A percentile compares a stretch with the other conserved stretches of the same genome.
Evolutionary conservation across 2,329 filamentous ascomycete species (phyloP).

Genomic region (Berkeleyomyces basicola): DNA sequence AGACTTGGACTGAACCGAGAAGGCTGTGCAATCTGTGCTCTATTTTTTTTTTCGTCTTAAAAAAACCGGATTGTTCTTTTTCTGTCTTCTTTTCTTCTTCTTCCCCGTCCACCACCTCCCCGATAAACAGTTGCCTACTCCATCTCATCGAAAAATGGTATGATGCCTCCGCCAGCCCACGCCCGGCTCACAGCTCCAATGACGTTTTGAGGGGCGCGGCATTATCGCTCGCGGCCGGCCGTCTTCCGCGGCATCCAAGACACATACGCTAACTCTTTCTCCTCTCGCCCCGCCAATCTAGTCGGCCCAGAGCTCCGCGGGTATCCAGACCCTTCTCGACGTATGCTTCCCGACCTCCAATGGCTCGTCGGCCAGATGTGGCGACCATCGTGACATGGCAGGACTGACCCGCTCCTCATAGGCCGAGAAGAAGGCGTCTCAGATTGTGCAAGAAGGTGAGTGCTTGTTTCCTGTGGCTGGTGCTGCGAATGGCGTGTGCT

Average conservation of each 20-base stretch:
- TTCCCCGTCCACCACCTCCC: too few relatives aligned
- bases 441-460: conserved; percentile 93
- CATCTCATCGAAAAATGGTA: neutral
- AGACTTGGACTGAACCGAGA: too few relatives aligned
- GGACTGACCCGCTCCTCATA: neutral
- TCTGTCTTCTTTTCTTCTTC: too few relatives aligned
- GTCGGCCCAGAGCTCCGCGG: conserved; percentile 96
- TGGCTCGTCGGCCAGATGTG: too few relatives aligned
- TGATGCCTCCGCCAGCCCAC: neutral
- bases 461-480: conserved; percentile 9
- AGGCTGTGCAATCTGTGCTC: too few relatives aligned
- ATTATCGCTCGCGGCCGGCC: neutral
- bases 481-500: neutral
- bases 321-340: conserved; percentile 97
- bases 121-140: too few relatives aligned
- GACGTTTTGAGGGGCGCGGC: neutral
- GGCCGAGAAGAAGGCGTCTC: conserved; percentile 96
- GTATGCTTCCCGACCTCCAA: conserved; percentile 37
- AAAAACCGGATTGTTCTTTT: too few relatives aligned
- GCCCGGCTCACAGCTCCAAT: neutral
- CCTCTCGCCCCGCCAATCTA: conserved; percentile 23
- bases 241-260: neutral
- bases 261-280: neutral
- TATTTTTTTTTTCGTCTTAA: too few relatives aligned
- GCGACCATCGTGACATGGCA: neutral